These are phyloP conservation scores for Leucocoprinus birnbaumii DNA, from an alignment of 768 basidiomycete genomes.

Conservation along the genomic window DNA sequence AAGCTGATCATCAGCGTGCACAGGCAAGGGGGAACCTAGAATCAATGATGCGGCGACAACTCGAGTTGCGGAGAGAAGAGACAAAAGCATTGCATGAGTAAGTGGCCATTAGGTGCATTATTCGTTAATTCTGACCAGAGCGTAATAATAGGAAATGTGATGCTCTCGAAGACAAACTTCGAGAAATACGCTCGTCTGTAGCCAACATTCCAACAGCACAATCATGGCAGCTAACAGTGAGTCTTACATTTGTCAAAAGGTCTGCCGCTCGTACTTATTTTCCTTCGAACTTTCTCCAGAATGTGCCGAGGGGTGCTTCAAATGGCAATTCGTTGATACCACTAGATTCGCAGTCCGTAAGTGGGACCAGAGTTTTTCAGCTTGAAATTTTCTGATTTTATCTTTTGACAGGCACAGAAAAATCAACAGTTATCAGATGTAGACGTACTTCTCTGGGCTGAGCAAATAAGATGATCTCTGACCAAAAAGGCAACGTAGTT, in stretches of 20 bases:
- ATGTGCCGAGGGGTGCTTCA: background rate
- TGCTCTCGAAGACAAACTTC: constrained; percentile 58
- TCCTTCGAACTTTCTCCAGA: background rate
- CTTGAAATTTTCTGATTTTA: background rate
- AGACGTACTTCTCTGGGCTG: constrained; percentile 19
- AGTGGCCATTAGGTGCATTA: constrained; percentile 20
- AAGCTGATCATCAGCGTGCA: background rate
- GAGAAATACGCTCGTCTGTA: constrained; percentile 43
- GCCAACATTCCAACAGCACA: constrained; percentile 7
- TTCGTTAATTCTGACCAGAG: background rate
- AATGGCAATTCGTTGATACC: background rate
- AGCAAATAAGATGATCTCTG: constrained; percentile 20
- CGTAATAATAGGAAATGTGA: constrained; percentile 84
- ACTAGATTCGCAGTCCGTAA: background rate
- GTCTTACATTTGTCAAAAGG: background rate
- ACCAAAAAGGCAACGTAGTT: background rate
- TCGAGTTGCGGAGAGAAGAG: constrained; percentile 72
- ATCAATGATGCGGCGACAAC: constrained; percentile 75
- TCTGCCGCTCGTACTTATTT: no score
- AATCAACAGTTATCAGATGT: constrained; percentile 8
- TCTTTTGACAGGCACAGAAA: constrained; percentile 19
- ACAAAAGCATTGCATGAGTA: constrained; percentile 68
- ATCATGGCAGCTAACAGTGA: background rate
- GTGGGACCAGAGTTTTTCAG: background rate
- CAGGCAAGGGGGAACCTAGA: constrained; percentile 83